Evolutionary conservation across 768 basidiomycete genomes (phyloP).

Genomic region (Paxillus rubicundulus): DNA sequence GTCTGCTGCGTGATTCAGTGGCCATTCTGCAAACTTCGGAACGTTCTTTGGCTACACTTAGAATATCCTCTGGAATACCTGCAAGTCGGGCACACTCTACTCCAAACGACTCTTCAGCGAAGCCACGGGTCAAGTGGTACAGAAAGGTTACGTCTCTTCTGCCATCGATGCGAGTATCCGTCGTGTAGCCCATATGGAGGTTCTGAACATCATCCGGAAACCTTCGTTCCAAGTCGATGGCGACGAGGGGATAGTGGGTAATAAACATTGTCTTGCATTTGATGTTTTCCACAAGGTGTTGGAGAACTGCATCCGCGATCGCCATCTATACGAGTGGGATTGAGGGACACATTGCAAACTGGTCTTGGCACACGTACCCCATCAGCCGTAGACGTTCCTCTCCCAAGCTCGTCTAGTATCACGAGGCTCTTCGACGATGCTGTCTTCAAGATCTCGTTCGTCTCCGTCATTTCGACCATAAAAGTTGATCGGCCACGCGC

Average conservation of each 20-base stretch:
- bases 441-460: slow-evolving; percentile 79
- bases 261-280: slow-evolving; percentile 85
- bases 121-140: slow-evolving; percentile 69
- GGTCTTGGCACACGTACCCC: slow-evolving; percentile 47
- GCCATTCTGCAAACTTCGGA: slow-evolving; percentile 54
- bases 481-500: slow-evolving; percentile 87
- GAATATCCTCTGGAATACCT: slow-evolving; percentile 68
- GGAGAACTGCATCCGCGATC: slow-evolving; percentile 78
- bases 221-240: slow-evolving; percentile 58
- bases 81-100: slow-evolving; percentile 92
- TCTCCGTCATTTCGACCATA: slow-evolving; percentile 97
- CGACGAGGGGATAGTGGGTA: slow-evolving; percentile 89
- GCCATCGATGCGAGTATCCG: slow-evolving; percentile 68
- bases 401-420: slow-evolving; percentile 85
- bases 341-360: not conserved
- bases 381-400: slow-evolving; percentile 92
- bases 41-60: slow-evolving; percentile 55
- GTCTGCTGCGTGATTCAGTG: slow-evolving; percentile 47
- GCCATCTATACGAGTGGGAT: slow-evolving; percentile 58
- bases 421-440: slow-evolving; percentile 79
- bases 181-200: slow-evolving; percentile 83
- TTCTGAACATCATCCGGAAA: slow-evolving; percentile 67
- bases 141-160: slow-evolving; percentile 82
- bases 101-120: slow-evolving; percentile 84
- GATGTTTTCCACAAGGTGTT: slow-evolving; percentile 58